Evolutionary conservation across 768 basidiomycete species (phyloP), one percentile per base, ranked within the genome.

Genomic region (Lactarius tabidus): DNA sequence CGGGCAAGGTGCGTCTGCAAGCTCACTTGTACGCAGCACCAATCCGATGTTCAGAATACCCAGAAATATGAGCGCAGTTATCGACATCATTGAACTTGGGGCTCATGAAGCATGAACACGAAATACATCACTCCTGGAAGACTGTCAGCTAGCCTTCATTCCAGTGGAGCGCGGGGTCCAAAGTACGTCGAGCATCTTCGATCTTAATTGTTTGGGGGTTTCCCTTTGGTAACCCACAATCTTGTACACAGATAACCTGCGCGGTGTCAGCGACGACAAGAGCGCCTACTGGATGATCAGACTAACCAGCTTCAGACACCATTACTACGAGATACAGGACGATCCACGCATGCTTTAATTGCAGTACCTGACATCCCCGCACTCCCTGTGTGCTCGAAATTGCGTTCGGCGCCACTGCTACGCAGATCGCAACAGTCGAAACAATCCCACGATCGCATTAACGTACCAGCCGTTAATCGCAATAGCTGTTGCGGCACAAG

Each of bases 41-140:
- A 68, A 45, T 20, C 15, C 54, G 6, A 68, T 14, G 54, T 68
- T 67, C 33, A 67, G 28, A 6, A 63, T 23, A 4, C 65, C 67
- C n/a, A 68, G 31, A 7, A 62, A 65, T 68, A 20, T 8, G 29
- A 8, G 14, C 7, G 10, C 26, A 12, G 26, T 33, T 33, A 43
- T 57, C 23, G 18, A 15, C 1, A 14, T 5, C 23, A 28, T 23
- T 6, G 43, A 35, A 5, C 28, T 8, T 1, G 1, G 6, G 14
- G 15, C 65, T 62, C 35, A 68, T 61, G 33, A 28, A 67, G 31
- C 67, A 68, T 63, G 65, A 67, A 67, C n/a, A 68, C 53, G 18
- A 67, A 68, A 57, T 68, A 68, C 6, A 68, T 67, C 7, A 63
- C 35, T 12, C 67, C 67, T 68, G 17, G 15, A 5, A 66, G 31